A percentile compares a stretch with the other conserved stretches of the same genome.
These are phyloP conservation scores for Diaporthe nobilis DNA, from an alignment of 2,329 filamentous ascomycete species.

Conservation along the genomic window DNA sequence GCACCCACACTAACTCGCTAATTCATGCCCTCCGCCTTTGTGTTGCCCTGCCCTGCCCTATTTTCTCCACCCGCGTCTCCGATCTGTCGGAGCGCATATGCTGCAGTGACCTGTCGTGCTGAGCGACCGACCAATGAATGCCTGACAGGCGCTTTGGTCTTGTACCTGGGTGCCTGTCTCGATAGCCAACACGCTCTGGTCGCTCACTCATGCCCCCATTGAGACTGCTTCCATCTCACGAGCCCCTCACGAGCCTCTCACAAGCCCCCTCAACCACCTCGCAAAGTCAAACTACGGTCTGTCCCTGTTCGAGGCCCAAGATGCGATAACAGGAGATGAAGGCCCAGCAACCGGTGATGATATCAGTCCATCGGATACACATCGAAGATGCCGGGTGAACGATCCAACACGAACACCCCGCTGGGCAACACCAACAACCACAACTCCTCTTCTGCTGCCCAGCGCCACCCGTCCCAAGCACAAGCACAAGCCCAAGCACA, in stretches of 20 bases:
- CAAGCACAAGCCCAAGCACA: background rate
- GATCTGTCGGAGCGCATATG: constrained; percentile 1
- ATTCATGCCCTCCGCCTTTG: background rate
- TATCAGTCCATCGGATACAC: constrained; percentile 10
- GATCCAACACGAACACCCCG: constrained; percentile 33
- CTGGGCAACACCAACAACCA: constrained; percentile 20
- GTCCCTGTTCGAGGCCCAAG: constrained; percentile 1
- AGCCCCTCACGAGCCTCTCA: constrained; percentile 1
- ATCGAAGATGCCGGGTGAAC: constrained; percentile 30
- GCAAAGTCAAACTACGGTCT: background rate
- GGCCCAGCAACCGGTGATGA: constrained; percentile 18
- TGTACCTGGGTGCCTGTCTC: background rate
- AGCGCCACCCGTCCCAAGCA: constrained; percentile 4
- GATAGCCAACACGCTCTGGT: background rate
- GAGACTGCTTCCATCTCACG: background rate
- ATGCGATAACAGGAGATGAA: constrained; percentile 7
- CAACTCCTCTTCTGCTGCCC: constrained; percentile 3
- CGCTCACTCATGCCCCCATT: background rate
- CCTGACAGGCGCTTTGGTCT: background rate
- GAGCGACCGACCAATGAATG: constrained; percentile 7
- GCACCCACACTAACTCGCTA: background rate
- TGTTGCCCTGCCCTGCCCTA: background rate
- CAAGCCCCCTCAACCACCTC: background rate
- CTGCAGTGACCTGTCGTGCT: background rate
- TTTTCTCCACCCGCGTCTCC: constrained; percentile 7